Conservation (phyloP, 2,329 filamentous ascomycete species). For the Akanthomyces muscarius region DNA sequence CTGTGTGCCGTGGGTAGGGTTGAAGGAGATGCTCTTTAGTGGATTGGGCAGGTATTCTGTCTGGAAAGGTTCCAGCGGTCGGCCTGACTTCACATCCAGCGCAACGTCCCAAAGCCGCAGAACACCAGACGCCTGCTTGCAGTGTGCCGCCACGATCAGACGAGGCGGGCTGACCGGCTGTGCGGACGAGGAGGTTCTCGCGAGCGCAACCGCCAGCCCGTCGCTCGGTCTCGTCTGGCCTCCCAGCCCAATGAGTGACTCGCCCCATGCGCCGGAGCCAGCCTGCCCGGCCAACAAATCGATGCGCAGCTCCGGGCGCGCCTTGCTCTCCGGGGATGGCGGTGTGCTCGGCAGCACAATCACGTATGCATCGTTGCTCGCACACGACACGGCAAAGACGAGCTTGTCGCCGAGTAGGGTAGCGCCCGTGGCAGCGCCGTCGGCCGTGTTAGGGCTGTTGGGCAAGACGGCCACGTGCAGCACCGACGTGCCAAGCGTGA, state of each 20-base stretch:
- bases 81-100: conserved; percentile 36
- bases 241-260: conserved; percentile 50
- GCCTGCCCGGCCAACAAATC: conserved; percentile 50
- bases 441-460: conserved; percentile 43
- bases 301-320: conserved; percentile 47
- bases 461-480: conserved; percentile 54
- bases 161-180: conserved; percentile 34
- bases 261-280: conserved; percentile 61
- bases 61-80: conserved; percentile 50
- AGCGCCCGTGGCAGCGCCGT: conserved; percentile 44
- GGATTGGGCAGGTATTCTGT: conserved; percentile 54
- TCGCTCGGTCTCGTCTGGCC: conserved; percentile 52
- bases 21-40: conserved; percentile 56
- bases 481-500: conserved; percentile 55
- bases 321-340: conserved; percentile 57
- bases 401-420: conserved; percentile 53
- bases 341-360: conserved; percentile 58
- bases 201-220: conserved; percentile 52
- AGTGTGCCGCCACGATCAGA: conserved; percentile 58
- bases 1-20: conserved; percentile 55
- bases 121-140: conserved; percentile 54
- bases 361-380: conserved; percentile 53
- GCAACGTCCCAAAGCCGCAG: conserved; percentile 57
- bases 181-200: conserved; percentile 41
- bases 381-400: conserved; percentile 58